Conservation (phyloP, 495 filamentous ascomycete species). For the Amniculicola lignicola region DNA sequence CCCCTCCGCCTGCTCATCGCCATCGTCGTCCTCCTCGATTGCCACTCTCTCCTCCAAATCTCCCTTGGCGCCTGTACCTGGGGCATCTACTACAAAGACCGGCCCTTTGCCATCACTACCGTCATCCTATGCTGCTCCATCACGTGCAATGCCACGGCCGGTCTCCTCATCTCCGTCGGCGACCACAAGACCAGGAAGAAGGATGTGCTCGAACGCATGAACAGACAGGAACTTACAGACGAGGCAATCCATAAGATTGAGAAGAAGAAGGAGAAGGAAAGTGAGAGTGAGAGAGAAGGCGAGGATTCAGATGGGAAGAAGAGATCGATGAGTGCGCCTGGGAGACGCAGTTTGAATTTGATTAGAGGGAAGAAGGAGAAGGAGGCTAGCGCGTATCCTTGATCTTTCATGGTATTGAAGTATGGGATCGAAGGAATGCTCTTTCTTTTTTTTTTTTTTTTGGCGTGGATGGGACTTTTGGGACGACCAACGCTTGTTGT, state of each 20-base stretch:
- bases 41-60: conserved; percentile 71
- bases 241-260: conserved; percentile 69
- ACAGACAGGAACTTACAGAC: conserved; percentile 67
- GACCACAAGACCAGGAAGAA: conserved; percentile 73
- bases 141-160: conserved; percentile 66
- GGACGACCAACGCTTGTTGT: too few relatives aligned
- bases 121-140: conserved; percentile 76
- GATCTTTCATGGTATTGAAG: too few relatives aligned
- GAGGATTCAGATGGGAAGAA: conserved; percentile 9
- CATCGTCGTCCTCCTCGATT: conserved; percentile 70
- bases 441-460: not conserved
- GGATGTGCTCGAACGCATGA: conserved; percentile 72
- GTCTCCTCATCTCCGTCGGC: conserved; percentile 68
- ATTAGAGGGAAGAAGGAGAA: not conserved
- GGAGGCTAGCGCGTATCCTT: not conserved
- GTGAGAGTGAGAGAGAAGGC: conserved; percentile 30
- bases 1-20: conserved; percentile 66
- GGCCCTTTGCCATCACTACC: conserved; percentile 68
- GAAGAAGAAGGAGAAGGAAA: conserved; percentile 57
- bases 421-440: not conserved
- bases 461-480: too few relatives aligned
- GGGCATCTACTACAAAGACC: conserved; percentile 60
- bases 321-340: not conserved
- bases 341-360: conserved; percentile 10
- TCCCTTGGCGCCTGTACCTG: conserved; percentile 71